phyloP scores from a whole-genome alignment of 2,329 filamentous ascomycete genomes.

The Exutisphaerella laricina region DNA sequence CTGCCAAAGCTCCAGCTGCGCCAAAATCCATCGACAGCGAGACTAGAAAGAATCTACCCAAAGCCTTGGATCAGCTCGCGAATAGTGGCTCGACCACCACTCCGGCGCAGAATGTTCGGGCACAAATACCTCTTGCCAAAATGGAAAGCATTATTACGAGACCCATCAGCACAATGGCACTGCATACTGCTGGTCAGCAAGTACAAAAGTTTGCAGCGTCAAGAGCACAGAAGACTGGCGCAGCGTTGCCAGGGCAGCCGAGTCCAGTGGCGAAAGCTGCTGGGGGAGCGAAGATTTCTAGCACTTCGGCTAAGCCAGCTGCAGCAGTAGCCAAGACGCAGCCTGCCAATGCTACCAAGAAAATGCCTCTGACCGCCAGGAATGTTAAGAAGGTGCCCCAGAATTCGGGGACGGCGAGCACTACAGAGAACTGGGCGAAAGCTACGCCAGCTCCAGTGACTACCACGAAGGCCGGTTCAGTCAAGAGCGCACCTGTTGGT shows the following conservation, averaged over 20 bases:
- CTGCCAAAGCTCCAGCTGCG: conserved; percentile 21
- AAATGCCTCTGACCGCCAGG: conserved; percentile 7
- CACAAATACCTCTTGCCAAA: conserved; percentile 31
- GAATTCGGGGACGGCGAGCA: not conserved
- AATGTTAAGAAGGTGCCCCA: conserved; percentile 2
- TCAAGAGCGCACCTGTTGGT: conserved; percentile 11
- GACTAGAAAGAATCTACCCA: conserved; percentile 22
- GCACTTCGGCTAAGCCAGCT: not conserved
- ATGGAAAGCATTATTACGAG: conserved; percentile 32
- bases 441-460: conserved; percentile 7
- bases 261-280: conserved; percentile 1
- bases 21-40: conserved; percentile 21
- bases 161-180: conserved; percentile 31
- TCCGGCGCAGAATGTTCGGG: conserved; percentile 23
- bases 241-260: conserved; percentile 24
- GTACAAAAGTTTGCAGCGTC: conserved; percentile 28
- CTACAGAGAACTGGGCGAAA: conserved; percentile 1
- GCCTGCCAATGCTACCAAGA: not conserved
- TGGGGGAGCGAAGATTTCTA: not conserved
- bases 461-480: conserved; percentile 6
- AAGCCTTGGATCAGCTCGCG: conserved; percentile 16
- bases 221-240: conserved; percentile 22
- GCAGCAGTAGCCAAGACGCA: not conserved
- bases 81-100: conserved; percentile 6
- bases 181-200: conserved; percentile 28